Base-by-base conservation (phyloP, 345 rosid genomes). In the Linum tenue region DNA sequence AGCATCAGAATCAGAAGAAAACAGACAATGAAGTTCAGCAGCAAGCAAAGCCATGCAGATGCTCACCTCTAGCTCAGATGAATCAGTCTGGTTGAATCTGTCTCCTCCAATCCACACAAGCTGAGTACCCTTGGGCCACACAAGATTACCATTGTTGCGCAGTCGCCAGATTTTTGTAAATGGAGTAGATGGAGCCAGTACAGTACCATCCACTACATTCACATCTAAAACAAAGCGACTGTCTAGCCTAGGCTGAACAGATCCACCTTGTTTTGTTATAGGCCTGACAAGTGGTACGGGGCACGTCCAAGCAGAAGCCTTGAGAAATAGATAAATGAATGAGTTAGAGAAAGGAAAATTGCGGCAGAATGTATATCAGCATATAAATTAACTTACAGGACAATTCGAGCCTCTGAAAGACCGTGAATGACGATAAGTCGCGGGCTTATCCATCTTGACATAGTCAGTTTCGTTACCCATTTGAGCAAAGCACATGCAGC, bases 151-250 rank as follows among this genome's bases (percentile, higher is more conserved):
- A 75, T 59, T 83, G 81, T 95, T 95, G 65, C 82, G 83, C 92
- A 95, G 79, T 56, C 94, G 82, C 97, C 97, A 95, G 53, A 91
- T 84, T 86, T 95, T 95, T 17, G 89, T 95, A 66, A 91, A 91
- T 38, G 76, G 69, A 31, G 91, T 82, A 5, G 77, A 82, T 51
- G 99, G 95, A 66, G 88, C 83, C 84, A 91, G 78, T 56, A 74
- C 61, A 39, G 99, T 84, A 37, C 97, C 97, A 81, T 95, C 99
- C 62, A 74, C 59, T 37, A 91, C 81, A 77, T 85, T 91, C 73
- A 91, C 95, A 84, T 95, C 99, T 5, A 77, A 67, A 66, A 85
- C 74, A 62, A 91, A 95, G 75, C 87, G 80, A 69, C 99, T 87
- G 69, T 89, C 95, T 14, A 88, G 73, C 71, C 82, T 91, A 57